These are phyloP conservation scores for Allium cepa DNA, from an alignment of 106 monocot genomes.

Conservation along the genomic window DNA sequence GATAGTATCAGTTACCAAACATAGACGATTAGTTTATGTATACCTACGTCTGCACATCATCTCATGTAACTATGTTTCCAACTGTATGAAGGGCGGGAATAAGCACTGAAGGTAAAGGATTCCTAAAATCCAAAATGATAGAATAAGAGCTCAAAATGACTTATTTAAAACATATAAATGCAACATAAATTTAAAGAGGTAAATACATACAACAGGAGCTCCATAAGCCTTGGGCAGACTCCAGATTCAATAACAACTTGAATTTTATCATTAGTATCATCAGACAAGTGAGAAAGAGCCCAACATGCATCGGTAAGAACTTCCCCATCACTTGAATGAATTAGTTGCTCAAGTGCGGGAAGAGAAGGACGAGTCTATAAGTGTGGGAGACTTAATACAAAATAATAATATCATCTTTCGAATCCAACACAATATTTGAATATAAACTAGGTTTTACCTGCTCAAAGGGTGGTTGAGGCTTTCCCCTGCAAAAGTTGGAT, in stretches of 20 bases:
- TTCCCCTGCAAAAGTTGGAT: conserved; percentile 68
- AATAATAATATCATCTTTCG: too few relatives aligned
- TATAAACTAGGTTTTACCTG: conserved; percentile 21
- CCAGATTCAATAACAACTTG: conserved; percentile 45
- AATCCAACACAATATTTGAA: too few relatives aligned
- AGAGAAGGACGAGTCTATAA: conserved; percentile 18
- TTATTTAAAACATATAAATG: not conserved
- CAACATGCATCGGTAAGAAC: conserved; percentile 47
- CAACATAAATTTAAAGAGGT: not conserved
- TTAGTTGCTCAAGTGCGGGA: conserved; percentile 38
- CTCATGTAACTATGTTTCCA: conserved; percentile 40
- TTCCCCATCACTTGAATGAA: conserved; percentile 44
- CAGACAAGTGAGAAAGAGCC: conserved; percentile 43
- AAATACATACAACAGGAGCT: conserved; percentile 33
- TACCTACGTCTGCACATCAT: conserved; percentile 49
- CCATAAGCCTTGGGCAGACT: conserved; percentile 37
- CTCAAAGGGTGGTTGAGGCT: conserved; percentile 51
- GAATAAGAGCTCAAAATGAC: not conserved
- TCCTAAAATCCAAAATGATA: conserved; percentile 8
- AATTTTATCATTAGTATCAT: conserved; percentile 48
- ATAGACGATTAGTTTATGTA: too few relatives aligned
- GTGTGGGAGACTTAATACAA: too few relatives aligned
- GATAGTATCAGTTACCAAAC: too few relatives aligned
- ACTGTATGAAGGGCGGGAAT: conserved; percentile 45
- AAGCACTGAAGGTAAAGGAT: conserved; percentile 42